Evolutionary conservation across 768 basidiomycete species (phyloP), one percentile per base, ranked within the genome.

Genomic region (Mycena alexandri): DNA sequence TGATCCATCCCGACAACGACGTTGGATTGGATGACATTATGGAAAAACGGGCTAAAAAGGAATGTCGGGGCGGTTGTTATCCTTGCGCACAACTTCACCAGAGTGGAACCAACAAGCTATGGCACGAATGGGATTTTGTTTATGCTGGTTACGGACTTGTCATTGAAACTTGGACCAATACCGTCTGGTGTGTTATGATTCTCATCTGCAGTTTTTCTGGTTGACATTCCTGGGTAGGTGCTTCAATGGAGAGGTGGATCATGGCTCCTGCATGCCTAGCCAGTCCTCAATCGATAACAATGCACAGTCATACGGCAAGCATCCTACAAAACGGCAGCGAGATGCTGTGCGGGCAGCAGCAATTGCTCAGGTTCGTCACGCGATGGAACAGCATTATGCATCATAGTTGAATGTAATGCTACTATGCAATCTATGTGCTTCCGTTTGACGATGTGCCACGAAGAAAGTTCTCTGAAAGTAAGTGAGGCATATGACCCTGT

Each of bases 241-340:
- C n/a, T 62, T 62, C 42, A 62, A 62, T 22, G 61, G 61, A 0
- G 38, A 51, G 1, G 50, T 53, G 29, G 25, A 25, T 5, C 61
- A 62, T 53, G 51, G 36, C 1, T 29, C 60, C 6, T 34, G 22
- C 22, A 51, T 51, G 47, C 60, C 60, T 12, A 52, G 48, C 21
- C 48, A 52, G 1, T 51, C 36, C 19, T 29, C 46, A 1, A 2
- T 41, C 17, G 14, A 51, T 3, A 25, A 14, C 17, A 22, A 29
- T 29, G 60, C 47, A 11, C 10, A 2, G 19, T 51, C 60, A 0
- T 17, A 1, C 1, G 60, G 60, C 3, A 24, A 25, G 7, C 60
- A 61, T 22, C 48, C 60, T 5, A 61, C 48, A 2, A 22, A 4
- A 2, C 34, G 46, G 7, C 24, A 14, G 8, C 2, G 17, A 11